Evolutionary conservation across 352 stramenopile species (phyloP).

Genomic region (Phytophthora sansomeana): DNA sequence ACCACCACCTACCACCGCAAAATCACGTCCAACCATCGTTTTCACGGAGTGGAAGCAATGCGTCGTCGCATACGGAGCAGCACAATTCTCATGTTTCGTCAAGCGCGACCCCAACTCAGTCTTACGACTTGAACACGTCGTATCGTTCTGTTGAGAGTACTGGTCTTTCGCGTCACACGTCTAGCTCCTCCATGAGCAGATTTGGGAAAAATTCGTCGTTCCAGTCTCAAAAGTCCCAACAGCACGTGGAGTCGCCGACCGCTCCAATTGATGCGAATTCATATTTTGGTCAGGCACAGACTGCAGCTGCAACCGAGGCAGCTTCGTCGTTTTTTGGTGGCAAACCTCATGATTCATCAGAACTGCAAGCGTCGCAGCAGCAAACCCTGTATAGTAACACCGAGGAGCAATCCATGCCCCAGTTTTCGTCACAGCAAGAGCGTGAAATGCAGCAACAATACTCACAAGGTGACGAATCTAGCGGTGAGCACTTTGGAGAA

Average conservation of each 20-base stretch:
- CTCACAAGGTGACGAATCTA: conserved; percentile 4
- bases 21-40: conserved; percentile 37
- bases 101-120: conserved; percentile 14
- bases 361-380: conserved; percentile 14
- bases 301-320: conserved; percentile 18
- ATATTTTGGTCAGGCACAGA: conserved; percentile 33
- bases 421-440: conserved; percentile 16
- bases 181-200: conserved; percentile 36
- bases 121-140: conserved; percentile 30
- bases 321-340: conserved; percentile 46
- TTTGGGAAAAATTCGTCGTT: conserved; percentile 25
- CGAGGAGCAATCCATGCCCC: conserved; percentile 6
- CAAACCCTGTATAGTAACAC: conserved; percentile 4
- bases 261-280: conserved; percentile 26
- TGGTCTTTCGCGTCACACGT: conserved; percentile 29
- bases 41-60: conserved; percentile 44
- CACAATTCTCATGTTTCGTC: conserved; percentile 13
- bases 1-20: conserved; percentile 20
- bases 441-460: conserved; percentile 15
- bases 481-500: conserved; percentile 12
- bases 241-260: conserved; percentile 8
- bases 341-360: conserved; percentile 27
- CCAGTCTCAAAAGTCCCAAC: conserved; percentile 14
- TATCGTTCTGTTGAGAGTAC: conserved; percentile 27
- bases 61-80: conserved; percentile 47